Percentiles rank a stretch among this genome's conserved stretches.
phyloP scores from a whole-genome alignment of 176 grass and related monocot genomes.

The maize (Zea mays) region DNA sequence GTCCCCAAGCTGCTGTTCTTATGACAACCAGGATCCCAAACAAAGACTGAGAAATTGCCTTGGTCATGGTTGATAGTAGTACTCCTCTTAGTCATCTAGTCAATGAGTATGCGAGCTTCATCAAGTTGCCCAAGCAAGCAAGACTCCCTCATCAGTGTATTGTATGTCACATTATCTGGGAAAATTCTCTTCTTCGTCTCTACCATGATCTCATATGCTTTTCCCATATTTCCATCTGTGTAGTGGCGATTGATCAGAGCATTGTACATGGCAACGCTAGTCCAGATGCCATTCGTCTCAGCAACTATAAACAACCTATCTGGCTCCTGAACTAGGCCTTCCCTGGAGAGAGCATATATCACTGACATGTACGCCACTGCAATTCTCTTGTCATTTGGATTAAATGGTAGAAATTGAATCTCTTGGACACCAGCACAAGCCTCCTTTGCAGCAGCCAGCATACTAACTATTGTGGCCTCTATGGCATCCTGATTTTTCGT shows the following conservation, averaged over 20 bases:
- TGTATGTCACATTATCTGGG: conserved; percentile 65
- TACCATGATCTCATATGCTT: conserved; percentile 48
- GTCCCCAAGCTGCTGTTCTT: no score
- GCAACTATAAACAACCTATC: conserved; percentile 57
- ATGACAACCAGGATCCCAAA: no score
- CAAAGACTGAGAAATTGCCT: no score
- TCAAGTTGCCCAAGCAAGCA: conserved; percentile 62
- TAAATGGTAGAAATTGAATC: conserved; percentile 91
- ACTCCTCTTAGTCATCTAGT: conserved; percentile 62
- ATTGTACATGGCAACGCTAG: conserved; percentile 69
- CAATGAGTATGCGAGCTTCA: conserved; percentile 48
- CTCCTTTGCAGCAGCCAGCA: conserved; percentile 93
- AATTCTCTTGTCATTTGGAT: conserved; percentile 91
- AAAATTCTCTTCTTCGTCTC: conserved; percentile 54
- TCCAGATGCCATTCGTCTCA: conserved; percentile 51
- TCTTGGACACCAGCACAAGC: conserved; percentile 79
- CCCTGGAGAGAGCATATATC: conserved; percentile 65
- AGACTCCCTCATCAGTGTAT: conserved; percentile 59
- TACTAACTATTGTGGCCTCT: conserved; percentile 86
- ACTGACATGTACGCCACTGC: conserved; percentile 66
- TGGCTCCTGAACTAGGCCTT: conserved; percentile 39
- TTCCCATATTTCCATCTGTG: conserved; percentile 38
- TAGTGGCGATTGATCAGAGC: conserved; percentile 63
- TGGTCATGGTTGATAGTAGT: no score
- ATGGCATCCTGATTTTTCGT: conserved; percentile 96